Percentiles rank a stretch among this genome's conserved stretches.
phyloP scores from a whole-genome alignment of 2,329 filamentous ascomycete species.

The Moelleriella libera region DNA sequence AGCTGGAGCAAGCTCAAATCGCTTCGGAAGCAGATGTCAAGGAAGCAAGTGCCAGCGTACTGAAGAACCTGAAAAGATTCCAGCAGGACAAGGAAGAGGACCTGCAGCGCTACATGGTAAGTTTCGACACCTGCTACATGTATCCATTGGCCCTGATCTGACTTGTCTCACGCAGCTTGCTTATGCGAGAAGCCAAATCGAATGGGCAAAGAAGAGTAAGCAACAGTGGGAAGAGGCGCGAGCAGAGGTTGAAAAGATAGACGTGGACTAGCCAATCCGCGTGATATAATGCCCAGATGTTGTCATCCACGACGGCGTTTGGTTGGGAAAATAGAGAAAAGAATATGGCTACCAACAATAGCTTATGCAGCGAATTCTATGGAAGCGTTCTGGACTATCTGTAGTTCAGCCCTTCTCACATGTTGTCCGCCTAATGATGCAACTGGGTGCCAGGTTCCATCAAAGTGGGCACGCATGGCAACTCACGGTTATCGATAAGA shows the following conservation, averaged over 20 bases:
- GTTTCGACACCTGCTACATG: conserved; percentile 14
- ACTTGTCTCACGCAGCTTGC: conserved; percentile 46
- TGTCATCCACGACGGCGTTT: no score
- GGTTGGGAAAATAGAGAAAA: no score
- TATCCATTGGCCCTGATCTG: not conserved
- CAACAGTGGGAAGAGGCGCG: conserved; percentile 89
- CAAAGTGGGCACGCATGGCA: no score
- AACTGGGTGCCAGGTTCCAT: no score
- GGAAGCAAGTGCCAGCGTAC: conserved; percentile 76
- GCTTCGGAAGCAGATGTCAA: conserved; percentile 85
- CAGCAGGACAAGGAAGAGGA: conserved; percentile 94
- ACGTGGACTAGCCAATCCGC: conserved; percentile 29
- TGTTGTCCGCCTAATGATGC: no score
- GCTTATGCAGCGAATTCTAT: no score
- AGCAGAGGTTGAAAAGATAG: conserved; percentile 79
- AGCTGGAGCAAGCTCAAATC: conserved; percentile 82
- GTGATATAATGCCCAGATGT: no score
- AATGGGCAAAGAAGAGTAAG: conserved; percentile 83
- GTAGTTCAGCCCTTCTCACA: no score
- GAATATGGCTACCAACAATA: no score
- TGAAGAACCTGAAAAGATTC: conserved; percentile 85
- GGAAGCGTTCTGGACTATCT: no score
- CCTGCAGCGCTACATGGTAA: conserved; percentile 86
- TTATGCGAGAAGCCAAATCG: conserved; percentile 83
- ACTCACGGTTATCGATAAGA: no score